Evolutionary conservation across 106 monocot genomes (phyloP).

Genomic region (Iris macrosiphon): DNA sequence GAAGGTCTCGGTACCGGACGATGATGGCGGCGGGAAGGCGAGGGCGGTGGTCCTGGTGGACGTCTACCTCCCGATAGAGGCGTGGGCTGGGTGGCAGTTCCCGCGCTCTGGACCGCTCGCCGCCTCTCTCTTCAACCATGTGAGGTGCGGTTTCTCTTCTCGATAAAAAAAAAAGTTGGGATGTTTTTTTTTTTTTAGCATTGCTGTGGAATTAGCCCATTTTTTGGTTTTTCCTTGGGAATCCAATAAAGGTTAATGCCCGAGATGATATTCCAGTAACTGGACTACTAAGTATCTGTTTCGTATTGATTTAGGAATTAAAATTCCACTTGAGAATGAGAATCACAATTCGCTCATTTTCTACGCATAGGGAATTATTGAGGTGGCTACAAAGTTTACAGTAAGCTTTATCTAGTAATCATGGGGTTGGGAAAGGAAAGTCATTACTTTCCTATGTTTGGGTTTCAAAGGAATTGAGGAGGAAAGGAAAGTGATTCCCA

Average conservation of each 20-base stretch:
- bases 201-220: background rate
- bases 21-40: slow-evolving; percentile 13
- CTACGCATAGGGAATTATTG: too few relatives aligned
- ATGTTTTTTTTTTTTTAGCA: background rate
- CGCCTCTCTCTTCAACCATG: slow-evolving; percentile 75
- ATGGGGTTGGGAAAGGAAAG: too few relatives aligned
- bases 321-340: too few relatives aligned
- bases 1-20: slow-evolving; percentile 24
- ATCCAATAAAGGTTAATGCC: background rate
- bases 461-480: too few relatives aligned
- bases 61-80: slow-evolving; percentile 64
- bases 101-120: slow-evolving; percentile 35
- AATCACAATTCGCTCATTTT: too few relatives aligned
- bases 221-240: background rate
- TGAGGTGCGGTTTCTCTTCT: slow-evolving; percentile 38
- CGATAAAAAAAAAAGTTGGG: background rate
- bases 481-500: too few relatives aligned
- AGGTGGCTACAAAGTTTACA: too few relatives aligned
- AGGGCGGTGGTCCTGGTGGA: slow-evolving; percentile 71
- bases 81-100: slow-evolving; percentile 91
- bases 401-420: too few relatives aligned
- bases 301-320: too few relatives aligned
- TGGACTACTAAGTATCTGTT: too few relatives aligned
- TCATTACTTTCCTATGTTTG: too few relatives aligned
- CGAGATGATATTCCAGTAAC: background rate